Evolutionary conservation across 495 filamentous ascomycete species (phyloP).

Genomic region (Cryomyces antarcticus): DNA sequence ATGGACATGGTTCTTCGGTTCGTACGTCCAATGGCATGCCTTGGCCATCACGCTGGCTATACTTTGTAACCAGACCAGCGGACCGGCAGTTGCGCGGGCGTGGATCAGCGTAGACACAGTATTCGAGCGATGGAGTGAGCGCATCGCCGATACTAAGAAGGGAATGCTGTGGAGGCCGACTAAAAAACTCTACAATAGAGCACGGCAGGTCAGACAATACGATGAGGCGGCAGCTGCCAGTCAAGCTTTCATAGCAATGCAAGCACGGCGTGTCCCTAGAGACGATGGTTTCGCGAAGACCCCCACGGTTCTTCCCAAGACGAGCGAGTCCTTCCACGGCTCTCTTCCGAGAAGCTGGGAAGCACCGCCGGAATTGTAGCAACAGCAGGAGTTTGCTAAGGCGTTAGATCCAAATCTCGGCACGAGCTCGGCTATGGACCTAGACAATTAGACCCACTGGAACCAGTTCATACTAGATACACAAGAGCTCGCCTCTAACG

Average conservation of each 20-base stretch:
- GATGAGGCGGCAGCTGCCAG: neutral
- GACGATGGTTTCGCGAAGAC: neutral
- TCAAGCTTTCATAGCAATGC: neutral
- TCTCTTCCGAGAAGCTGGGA: neutral
- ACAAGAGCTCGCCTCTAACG: neutral
- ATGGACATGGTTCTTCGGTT: neutral
- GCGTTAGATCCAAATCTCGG: neutral
- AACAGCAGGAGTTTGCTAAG: neutral
- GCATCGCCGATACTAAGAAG: constrained; percentile 1
- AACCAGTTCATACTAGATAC: neutral
- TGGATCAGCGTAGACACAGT: neutral
- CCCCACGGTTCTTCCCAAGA: neutral
- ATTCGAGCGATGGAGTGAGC: neutral
- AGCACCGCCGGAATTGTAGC: neutral
- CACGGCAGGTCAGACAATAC: neutral
- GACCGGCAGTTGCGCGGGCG: neutral
- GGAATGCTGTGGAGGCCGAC: constrained; percentile 3
- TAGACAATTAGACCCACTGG: neutral
- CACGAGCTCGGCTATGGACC: neutral
- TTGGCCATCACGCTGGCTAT: constrained; percentile 1
- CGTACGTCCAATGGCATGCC: constrained; percentile 2
- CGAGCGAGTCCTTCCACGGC: neutral
- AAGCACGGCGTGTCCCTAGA: too few relatives aligned
- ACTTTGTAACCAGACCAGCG: constrained; percentile 1
- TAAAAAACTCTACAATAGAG: constrained; percentile 2